Base-by-base conservation (phyloP, 192 early-diverging fungal species). In the Tieghemiomyces parasiticus region DNA sequence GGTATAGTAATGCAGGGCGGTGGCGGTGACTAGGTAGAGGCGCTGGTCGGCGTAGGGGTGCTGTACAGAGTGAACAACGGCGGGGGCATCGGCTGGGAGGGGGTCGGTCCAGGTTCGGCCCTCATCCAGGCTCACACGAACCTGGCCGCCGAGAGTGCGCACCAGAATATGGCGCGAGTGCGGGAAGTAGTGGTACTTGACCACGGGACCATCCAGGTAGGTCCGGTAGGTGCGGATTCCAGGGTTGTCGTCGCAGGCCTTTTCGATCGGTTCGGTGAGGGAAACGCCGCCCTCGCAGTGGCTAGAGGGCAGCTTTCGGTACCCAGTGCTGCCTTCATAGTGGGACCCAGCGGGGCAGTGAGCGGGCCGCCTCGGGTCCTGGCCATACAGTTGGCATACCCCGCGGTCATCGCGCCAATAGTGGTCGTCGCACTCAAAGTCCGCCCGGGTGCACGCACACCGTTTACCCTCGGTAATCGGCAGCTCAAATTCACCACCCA, bases 361-460 rank as follows among this genome's bases (percentile, higher is more conserved):
- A 1, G 63, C 58, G 0, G 93, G 91, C 65, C 84, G 81, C 14
- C 81, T 68, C 9, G 90, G 89, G 60, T 96, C 89, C 19, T 67
- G 75, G 9, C 84, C 87, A 50, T 80, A 76, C 10, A 78, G 68
- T 3, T 71, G 73, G 58, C 91, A 93, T 45, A 78, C 61, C 42
- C 83, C 82, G 19, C 80, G 66, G 31, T 70, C 75, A 54, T 89
- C 73, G 31, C 74, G 78, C 77, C 83, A 93, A 65, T 89, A 97
- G 12, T 81, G 78, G 75, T 80, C 76, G 44, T 86, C 90, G 64
- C 94, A 97, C 79, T 93, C 91, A 65, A 72, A 97, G 71, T 97
- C 94, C 24, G 66, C 69, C 3, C 78, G 62, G 2, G 78, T 74
- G 67, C 94, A 97, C 63, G 73, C 65, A 71, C 94, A 97, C 29